Percentiles rank a stretch among this genome's conserved stretches.
Evolutionary conservation across 2,329 filamentous ascomycete species (phyloP).

Genomic region (Sclerotinia subarctica): DNA sequence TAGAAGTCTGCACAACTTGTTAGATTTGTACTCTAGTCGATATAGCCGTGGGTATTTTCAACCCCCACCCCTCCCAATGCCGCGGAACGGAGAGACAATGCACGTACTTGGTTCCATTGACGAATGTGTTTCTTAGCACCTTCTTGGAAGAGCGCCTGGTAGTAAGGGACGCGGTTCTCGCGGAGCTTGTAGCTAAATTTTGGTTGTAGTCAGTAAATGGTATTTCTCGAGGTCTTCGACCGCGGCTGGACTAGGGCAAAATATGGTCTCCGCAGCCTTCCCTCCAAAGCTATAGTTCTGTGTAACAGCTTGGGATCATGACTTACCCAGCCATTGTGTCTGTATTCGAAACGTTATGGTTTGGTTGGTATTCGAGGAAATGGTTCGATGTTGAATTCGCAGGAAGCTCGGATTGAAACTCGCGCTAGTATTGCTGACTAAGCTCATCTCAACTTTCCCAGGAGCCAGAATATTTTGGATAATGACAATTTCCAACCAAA

Average conservation of each 20-base stretch:
- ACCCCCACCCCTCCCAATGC: background rate
- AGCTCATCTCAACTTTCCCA: slow-evolving; percentile 12
- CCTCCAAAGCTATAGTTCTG: background rate
- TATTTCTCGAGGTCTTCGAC: background rate
- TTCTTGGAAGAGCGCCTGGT: slow-evolving; percentile 72
- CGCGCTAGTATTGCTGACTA: slow-evolving; percentile 27
- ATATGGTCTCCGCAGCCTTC: background rate
- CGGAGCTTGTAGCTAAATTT: slow-evolving; percentile 57
- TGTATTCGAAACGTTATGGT: slow-evolving; percentile 22
- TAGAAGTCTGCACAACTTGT: slow-evolving; percentile 51
- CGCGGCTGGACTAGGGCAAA: background rate
- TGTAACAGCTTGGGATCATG: slow-evolving; percentile 2
- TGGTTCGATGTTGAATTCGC: slow-evolving; percentile 22
- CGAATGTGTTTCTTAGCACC: slow-evolving; percentile 67
- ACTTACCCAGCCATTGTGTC: slow-evolving; percentile 39
- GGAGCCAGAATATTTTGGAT: background rate
- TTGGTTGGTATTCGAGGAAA: slow-evolving; percentile 17
- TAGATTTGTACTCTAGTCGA: slow-evolving; percentile 3
- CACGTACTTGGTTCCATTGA: slow-evolving; percentile 74
- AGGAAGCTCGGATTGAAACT: slow-evolving; percentile 20
- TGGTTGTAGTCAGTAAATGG: slow-evolving; percentile 12
- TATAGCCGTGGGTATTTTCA: background rate
- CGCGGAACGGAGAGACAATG: background rate
- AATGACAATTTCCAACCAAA: background rate
- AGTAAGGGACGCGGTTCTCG: slow-evolving; percentile 71